Evolutionary conservation across 2,329 filamentous ascomycete genomes (phyloP).

Genomic region (Fusarium pseudoanthophilum): DNA sequence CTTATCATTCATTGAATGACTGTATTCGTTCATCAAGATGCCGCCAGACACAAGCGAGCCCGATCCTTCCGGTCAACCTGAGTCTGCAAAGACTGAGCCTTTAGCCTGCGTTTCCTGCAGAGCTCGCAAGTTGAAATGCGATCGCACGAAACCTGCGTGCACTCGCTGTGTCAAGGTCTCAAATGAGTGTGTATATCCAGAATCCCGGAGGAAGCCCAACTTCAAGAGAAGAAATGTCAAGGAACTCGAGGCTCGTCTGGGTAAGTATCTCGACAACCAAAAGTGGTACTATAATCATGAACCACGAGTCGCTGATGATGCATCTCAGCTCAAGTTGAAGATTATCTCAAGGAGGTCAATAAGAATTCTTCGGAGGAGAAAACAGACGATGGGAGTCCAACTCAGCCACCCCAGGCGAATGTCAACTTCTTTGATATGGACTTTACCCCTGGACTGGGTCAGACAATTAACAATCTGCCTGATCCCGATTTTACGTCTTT

Average conservation of each 20-base stretch:
- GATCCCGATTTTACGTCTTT: slow-evolving; percentile 27
- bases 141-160: slow-evolving; percentile 82
- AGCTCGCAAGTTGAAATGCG: slow-evolving; percentile 87
- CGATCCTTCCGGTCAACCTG: slow-evolving; percentile 30
- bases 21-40: slow-evolving; percentile 21
- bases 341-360: slow-evolving; percentile 75
- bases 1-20: slow-evolving; percentile 26
- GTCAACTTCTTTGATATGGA: slow-evolving; percentile 18
- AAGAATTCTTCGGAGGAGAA: slow-evolving; percentile 45
- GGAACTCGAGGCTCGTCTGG: slow-evolving; percentile 86
- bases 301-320: slow-evolving; percentile 14
- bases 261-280: slow-evolving; percentile 69
- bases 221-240: slow-evolving; percentile 91
- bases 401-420: slow-evolving; percentile 27
- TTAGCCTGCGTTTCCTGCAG: slow-evolving; percentile 88
- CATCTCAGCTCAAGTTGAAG: slow-evolving; percentile 80
- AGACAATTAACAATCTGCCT: background rate
- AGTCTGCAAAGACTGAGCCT: slow-evolving; percentile 50
- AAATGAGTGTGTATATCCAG: slow-evolving; percentile 87
- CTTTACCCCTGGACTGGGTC: slow-evolving; percentile 10
- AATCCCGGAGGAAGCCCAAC: slow-evolving; percentile 87
- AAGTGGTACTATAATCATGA: slow-evolving; percentile 30
- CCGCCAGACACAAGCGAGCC: slow-evolving; percentile 38
- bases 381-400: slow-evolving; percentile 42
- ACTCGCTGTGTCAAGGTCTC: slow-evolving; percentile 80